Conservation (phyloP, 1,139 yeast species). For the Hansenula sp. region DNA sequence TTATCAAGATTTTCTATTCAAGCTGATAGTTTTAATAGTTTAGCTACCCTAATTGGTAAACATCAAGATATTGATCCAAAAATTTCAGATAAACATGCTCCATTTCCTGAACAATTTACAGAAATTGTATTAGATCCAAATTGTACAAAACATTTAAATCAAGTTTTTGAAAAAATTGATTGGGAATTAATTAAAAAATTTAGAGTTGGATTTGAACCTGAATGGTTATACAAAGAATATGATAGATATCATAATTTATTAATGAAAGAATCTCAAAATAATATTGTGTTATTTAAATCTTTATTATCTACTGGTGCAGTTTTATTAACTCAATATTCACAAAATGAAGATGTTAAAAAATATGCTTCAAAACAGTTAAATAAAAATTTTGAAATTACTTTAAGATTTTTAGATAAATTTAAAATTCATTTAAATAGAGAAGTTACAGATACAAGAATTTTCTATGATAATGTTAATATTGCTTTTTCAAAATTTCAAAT, state of each 20-base stretch:
- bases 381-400: slow-evolving; percentile 19
- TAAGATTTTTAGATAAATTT: slow-evolving; percentile 21
- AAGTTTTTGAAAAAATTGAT: slow-evolving; percentile 15
- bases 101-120: slow-evolving; percentile 11
- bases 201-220: slow-evolving; percentile 18
- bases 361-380: slow-evolving; percentile 10
- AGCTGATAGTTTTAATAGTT: slow-evolving; percentile 12
- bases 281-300: slow-evolving; percentile 21
- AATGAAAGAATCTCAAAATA: slow-evolving; percentile 18
- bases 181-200: slow-evolving; percentile 4
- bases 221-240: slow-evolving; percentile 16
- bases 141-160: slow-evolving; percentile 17
- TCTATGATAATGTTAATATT: slow-evolving; percentile 17
- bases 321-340: slow-evolving; percentile 10
- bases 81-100: slow-evolving; percentile 9
- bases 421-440: slow-evolving; percentile 10
- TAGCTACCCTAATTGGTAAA: slow-evolving; percentile 12
- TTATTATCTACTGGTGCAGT: slow-evolving; percentile 18
- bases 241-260: slow-evolving; percentile 13
- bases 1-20: slow-evolving; percentile 12
- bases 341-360: slow-evolving; percentile 8
- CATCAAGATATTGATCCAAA: slow-evolving; percentile 14
- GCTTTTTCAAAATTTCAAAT: slow-evolving; percentile 22
- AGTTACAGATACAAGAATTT: slow-evolving; percentile 7
- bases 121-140: slow-evolving; percentile 19